phyloP scores from a whole-genome alignment of 2,329 filamentous ascomycete species.

The Diaporthe longicolla region DNA sequence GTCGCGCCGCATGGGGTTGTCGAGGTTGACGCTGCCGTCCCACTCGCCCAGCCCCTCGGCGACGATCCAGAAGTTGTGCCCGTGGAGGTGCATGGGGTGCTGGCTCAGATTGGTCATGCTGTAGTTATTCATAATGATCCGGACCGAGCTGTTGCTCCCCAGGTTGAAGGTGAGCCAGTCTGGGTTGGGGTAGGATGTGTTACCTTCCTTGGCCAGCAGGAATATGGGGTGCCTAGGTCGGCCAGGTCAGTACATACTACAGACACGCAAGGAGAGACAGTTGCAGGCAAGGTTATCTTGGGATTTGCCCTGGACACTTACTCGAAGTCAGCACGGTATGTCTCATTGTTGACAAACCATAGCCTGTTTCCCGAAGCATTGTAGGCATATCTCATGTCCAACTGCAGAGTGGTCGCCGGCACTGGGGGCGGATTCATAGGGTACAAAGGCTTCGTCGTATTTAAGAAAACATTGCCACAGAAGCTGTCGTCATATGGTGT shows the following conservation, averaged over 20 bases:
- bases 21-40: neutral
- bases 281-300: neutral
- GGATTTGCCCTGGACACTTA: neutral
- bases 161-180: neutral
- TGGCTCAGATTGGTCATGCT: neutral
- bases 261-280: neutral
- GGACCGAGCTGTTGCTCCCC: neutral
- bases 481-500: neutral
- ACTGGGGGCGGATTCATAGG: neutral
- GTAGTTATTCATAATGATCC: neutral
- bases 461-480: neutral
- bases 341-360: constrained; percentile 1
- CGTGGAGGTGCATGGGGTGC: neutral
- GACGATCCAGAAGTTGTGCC: neutral
- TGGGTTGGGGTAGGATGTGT: neutral
- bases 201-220: neutral
- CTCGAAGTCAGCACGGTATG: neutral
- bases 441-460: neutral
- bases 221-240: neutral
- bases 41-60: neutral
- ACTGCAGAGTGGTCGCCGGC: neutral
- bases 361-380: neutral
- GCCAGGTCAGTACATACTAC: neutral
- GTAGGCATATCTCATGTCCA: neutral
- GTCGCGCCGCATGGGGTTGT: neutral